Evolutionary conservation across 1,284 basidiomycete genomes (phyloP), one percentile per base, ranked within the genome.

Genomic region (Irpex sp.): DNA sequence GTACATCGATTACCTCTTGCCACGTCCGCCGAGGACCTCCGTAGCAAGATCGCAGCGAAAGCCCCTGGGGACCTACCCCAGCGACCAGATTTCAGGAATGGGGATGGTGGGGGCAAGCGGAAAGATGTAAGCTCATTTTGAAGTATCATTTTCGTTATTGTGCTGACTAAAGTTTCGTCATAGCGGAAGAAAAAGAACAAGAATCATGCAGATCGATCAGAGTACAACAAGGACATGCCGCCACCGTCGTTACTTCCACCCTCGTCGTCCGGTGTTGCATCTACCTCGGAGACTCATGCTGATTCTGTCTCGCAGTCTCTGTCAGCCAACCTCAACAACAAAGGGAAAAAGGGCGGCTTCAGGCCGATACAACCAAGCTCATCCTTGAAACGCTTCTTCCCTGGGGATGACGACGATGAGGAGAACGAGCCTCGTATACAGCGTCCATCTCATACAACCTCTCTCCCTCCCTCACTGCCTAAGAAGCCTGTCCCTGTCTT

Each of bases 371-470:
- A 73, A 52, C 58, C 80, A 8, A 88, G 79, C 66, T 86, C 83
- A 14, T 79, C 86, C 2, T 75, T 91, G 51, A 87, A 85, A 69
- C 80, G 78, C 65, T 90, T 91, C 71, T 91, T 91, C 68, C 88
- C 89, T 52, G 82, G 80, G 0, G 85, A 86, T 57, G 88, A 91
- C 33, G 88, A 88, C n/a, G 75, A 78, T n/a, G 75, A 54, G 5
- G 52, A 33, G 28, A 28, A 14, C 33, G 52, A 54, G 23, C 18
- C 33, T 28, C 52, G 14, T 14, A 14, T 12, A 1, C 52, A 54
- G 33, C 52, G 52, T 18, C 28, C 23, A 36, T 35, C 52, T 5
- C 18, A 33, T 14, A 18, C 52, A 0, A 16, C 10, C 14, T 3
- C 23, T 6, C 28, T 28, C 14, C 52, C 52, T 35, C 52, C 52